These are phyloP conservation scores for Ascochyta lentis DNA, from an alignment of 2,329 filamentous ascomycete species.

Conservation along the genomic window DNA sequence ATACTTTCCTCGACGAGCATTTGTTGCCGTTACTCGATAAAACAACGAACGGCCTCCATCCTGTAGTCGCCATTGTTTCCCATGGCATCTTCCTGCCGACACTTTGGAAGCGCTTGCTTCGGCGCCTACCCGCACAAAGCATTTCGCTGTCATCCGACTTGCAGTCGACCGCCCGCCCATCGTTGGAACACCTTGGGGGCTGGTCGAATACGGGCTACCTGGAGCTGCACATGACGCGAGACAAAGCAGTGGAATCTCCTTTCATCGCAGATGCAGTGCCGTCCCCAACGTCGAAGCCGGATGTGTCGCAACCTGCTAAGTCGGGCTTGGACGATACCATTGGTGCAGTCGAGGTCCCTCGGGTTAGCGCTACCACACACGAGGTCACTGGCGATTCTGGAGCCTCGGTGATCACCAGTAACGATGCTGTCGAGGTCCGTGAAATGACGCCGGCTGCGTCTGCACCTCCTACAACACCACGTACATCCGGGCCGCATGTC, in stretches of 20 bases:
- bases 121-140: constrained; percentile 58
- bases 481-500: constrained; percentile 5
- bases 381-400: neutral
- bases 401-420: neutral
- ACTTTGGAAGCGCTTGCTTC: constrained; percentile 69
- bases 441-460: neutral
- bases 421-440: neutral
- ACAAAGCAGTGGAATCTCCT: neutral
- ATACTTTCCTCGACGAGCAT: constrained; percentile 70
- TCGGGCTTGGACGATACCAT: neutral
- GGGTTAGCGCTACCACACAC: neutral
- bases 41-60: constrained; percentile 32
- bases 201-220: constrained; percentile 73
- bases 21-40: constrained; percentile 64
- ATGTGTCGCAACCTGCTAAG: neutral
- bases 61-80: constrained; percentile 72
- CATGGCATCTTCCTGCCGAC: constrained; percentile 82
- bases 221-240: constrained; percentile 51
- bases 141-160: constrained; percentile 55
- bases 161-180: constrained; percentile 45
- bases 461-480: neutral
- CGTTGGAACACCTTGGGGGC: constrained; percentile 61
- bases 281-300: neutral
- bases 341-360: neutral
- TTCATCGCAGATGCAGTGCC: neutral